A percentile compares a stretch with the other conserved stretches of the same genome.
These are phyloP conservation scores for Jatropha podagrica DNA, from an alignment of 441 rosid species.

Conservation along the genomic window DNA sequence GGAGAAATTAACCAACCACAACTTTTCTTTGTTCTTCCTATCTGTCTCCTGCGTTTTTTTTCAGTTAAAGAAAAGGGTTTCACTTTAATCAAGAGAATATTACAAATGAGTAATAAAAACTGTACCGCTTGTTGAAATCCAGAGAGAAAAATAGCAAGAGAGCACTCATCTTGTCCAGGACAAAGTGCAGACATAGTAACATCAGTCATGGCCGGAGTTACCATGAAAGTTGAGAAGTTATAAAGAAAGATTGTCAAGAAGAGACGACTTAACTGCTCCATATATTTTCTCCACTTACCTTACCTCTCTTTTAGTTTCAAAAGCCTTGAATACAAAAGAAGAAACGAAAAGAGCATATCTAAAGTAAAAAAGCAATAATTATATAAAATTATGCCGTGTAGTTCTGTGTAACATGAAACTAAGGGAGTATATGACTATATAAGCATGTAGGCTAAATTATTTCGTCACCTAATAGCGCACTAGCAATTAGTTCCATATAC, in stretches of 20 bases:
- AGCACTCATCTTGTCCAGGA: conserved; percentile 40
- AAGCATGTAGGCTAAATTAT: neutral
- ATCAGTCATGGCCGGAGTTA: conserved; percentile 40
- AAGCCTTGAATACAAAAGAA: neutral
- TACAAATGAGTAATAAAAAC: too few species aligned
- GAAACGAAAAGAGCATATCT: neutral
- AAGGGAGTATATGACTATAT: too few species aligned
- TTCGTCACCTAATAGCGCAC: neutral
- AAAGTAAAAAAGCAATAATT: neutral
- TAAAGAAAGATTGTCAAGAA: conserved; percentile 35
- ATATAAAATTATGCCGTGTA: neutral
- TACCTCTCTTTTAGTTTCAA: neutral
- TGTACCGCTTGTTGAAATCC: conserved; percentile 50
- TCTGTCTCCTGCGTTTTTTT: too few species aligned
- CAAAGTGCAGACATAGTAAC: conserved; percentile 46
- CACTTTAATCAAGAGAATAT: too few species aligned
- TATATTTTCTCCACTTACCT: neutral
- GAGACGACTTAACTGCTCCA: conserved; percentile 36
- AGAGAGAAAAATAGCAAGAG: conserved; percentile 44
- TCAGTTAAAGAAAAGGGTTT: too few species aligned
- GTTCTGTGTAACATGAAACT: neutral
- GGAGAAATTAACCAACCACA: neutral
- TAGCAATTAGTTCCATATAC: neutral
- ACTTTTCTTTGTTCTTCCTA: too few species aligned
- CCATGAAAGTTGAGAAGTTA: conserved; percentile 39